A percentile compares a stretch with the other conserved stretches of the same genome.
Conservation (phyloP, 2,329 filamentous ascomycete species). For the Waltergamsia citrina region DNA sequence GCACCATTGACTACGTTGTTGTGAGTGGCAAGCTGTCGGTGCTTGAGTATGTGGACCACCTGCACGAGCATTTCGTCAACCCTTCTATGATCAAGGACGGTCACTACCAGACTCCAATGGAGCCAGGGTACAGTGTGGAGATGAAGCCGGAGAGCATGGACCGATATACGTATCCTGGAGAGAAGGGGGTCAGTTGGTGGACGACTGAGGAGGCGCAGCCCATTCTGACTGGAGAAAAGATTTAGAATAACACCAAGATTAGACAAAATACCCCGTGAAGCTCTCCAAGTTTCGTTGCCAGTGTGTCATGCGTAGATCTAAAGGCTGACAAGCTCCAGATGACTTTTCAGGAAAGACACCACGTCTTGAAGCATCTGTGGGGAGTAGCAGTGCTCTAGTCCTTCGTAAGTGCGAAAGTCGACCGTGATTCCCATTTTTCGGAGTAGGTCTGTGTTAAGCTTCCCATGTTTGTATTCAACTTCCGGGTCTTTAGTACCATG, state of each 20-base stretch:
- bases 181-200: conserved; percentile 79
- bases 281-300: no score
- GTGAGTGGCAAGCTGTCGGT: conserved; percentile 74
- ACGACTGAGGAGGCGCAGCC: conserved; percentile 65
- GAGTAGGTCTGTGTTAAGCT: conserved; percentile 22
- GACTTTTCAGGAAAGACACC: conserved; percentile 18
- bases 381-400: conserved; percentile 35
- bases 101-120: conserved; percentile 76
- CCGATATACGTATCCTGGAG: conserved; percentile 64
- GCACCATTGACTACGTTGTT: conserved; percentile 86
- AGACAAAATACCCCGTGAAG: no score
- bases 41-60: conserved; percentile 84
- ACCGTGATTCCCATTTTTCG: conserved; percentile 20
- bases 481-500: conserved; percentile 32
- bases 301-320: neutral
- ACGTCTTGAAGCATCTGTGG: conserved; percentile 28
- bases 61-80: conserved; percentile 88
- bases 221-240: conserved; percentile 57
- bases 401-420: conserved; percentile 26
- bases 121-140: conserved; percentile 84
- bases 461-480: conserved; percentile 25
- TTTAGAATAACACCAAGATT: no score
- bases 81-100: conserved; percentile 73
- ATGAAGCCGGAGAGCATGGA: conserved; percentile 90
- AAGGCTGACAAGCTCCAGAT: neutral